Conservation (phyloP, 164 flowering plant genomes). For the Macadamia integrifolia region DNA sequence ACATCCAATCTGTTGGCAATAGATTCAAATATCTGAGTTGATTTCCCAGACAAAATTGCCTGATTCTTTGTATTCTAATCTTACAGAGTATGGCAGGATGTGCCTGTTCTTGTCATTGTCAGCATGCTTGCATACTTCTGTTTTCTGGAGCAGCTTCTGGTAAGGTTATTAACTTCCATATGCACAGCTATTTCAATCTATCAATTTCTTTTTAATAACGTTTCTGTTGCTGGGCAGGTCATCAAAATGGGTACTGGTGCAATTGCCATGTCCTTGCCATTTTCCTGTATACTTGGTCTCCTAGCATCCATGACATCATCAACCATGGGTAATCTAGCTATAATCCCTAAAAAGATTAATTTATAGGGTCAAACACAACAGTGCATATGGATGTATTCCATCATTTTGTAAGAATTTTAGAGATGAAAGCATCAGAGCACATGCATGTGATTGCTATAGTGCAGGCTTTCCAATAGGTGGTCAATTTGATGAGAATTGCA, state of each 20-base stretch:
- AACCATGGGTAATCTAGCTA: conserved; percentile 71
- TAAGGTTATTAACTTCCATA: conserved; percentile 25
- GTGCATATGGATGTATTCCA: no score
- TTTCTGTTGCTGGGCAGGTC: conserved; percentile 39
- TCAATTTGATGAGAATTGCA: background rate
- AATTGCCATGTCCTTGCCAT: conserved; percentile 83
- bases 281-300: conserved; percentile 86
- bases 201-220: background rate
- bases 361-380: background rate
- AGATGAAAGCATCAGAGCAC: background rate
- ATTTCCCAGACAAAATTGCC: background rate
- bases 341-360: background rate
- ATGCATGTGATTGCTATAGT: background rate
- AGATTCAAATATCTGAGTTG: background rate
- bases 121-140: conserved; percentile 98
- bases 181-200: background rate
- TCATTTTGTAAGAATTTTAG: background rate
- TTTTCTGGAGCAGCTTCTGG: conserved; percentile 97
- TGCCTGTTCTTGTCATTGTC: conserved; percentile 84
- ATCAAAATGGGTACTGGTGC: conserved; percentile 71
- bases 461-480: background rate
- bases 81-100: conserved; percentile 88
- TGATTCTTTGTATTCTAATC: conserved; percentile 7
- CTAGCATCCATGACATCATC: conserved; percentile 88
- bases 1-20: background rate